phyloP scores from a whole-genome alignment of 164 flowering plant genomes.

The Chloranthus sessilifolius region DNA sequence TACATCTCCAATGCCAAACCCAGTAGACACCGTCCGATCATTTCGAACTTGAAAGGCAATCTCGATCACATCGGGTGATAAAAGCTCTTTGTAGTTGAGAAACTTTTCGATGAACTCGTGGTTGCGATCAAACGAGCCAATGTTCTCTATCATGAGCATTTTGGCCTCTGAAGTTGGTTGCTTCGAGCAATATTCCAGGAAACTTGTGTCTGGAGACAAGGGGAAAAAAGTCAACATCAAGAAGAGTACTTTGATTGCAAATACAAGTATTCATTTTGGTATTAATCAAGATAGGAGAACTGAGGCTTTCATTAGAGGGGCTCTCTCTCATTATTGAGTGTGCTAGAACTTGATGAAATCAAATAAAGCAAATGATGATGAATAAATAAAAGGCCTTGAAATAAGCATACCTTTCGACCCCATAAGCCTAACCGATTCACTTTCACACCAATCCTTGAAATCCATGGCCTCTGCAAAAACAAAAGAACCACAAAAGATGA shows the following conservation, averaged over 20 bases:
- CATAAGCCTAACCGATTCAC: slow-evolving; percentile 63
- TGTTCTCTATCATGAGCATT: slow-evolving; percentile 62
- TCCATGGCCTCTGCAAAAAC: slow-evolving; percentile 70
- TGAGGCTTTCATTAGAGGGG: too few relatives aligned
- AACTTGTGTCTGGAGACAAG: slow-evolving; percentile 61
- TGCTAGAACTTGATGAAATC: too few relatives aligned
- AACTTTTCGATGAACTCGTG: slow-evolving; percentile 83
- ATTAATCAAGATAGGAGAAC: not conserved
- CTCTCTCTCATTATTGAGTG: too few relatives aligned
- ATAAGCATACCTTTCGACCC: slow-evolving; percentile 65
- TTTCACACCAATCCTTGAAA: slow-evolving; percentile 88
- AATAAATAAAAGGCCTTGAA: too few relatives aligned
- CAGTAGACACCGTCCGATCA: slow-evolving; percentile 28
- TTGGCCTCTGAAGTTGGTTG: slow-evolving; percentile 84
- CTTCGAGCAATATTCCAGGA: slow-evolving; percentile 85
- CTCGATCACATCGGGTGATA: slow-evolving; percentile 73
- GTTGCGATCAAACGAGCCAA: slow-evolving; percentile 69
- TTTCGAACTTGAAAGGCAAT: slow-evolving; percentile 60
- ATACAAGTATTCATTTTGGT: too few relatives aligned
- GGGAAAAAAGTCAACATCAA: not conserved
- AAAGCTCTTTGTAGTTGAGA: slow-evolving; percentile 71
- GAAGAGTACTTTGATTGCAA: too few relatives aligned
- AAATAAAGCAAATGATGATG: too few relatives aligned
- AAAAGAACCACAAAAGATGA: too few relatives aligned
- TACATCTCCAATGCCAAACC: slow-evolving; percentile 29